A percentile compares a stretch with the other conserved stretches of the same genome.
Conservation (phyloP, 768 basidiomycete genomes). For the Pulveroboletus sp. region DNA sequence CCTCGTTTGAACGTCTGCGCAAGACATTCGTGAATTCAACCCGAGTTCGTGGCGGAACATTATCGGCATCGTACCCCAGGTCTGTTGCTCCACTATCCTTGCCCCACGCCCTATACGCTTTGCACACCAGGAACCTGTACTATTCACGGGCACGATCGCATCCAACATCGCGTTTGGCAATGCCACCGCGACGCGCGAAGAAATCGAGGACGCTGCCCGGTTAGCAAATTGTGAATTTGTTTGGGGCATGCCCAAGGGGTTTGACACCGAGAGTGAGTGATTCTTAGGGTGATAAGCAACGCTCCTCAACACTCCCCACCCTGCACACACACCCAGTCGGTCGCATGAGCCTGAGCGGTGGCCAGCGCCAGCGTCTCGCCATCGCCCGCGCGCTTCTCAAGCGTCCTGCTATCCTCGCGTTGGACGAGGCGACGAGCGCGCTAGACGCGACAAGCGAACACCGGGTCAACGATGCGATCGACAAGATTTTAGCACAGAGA, state of each 20-base stretch:
- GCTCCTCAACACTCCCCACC: too few relatives aligned
- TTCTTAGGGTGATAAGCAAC: too few relatives aligned
- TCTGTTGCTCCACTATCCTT: conserved; percentile 6
- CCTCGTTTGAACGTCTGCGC: conserved; percentile 5
- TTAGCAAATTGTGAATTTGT: conserved; percentile 96
- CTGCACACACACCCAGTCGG: conserved; percentile 16
- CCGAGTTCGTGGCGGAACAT: conserved; percentile 81
- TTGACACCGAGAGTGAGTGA: conserved; percentile 81
- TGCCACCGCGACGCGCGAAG: conserved; percentile 64
- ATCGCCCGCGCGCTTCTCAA: conserved; percentile 85
- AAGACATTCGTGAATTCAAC: conserved; percentile 81
- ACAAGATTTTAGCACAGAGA: conserved; percentile 72
- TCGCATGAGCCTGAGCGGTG: conserved; percentile 42
- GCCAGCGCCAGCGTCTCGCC: conserved; percentile 76
- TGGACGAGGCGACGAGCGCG: conserved; percentile 89
- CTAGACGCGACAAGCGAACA: conserved; percentile 87
- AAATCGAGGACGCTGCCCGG: conserved; percentile 84
- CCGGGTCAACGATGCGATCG: conserved; percentile 81
- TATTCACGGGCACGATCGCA: conserved; percentile 91
- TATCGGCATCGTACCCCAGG: conserved; percentile 93
- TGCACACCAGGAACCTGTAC: conserved; percentile 56
- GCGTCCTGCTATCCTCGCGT: conserved; percentile 79
- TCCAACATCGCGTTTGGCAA: conserved; percentile 92
- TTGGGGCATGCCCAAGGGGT: conserved; percentile 90
- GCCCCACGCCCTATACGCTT: too few relatives aligned